Percentiles rank a stretch among this genome's conserved stretches.
phyloP scores from a whole-genome alignment of 163 green algal species.

The Coccomyxa subellipsoidea region DNA sequence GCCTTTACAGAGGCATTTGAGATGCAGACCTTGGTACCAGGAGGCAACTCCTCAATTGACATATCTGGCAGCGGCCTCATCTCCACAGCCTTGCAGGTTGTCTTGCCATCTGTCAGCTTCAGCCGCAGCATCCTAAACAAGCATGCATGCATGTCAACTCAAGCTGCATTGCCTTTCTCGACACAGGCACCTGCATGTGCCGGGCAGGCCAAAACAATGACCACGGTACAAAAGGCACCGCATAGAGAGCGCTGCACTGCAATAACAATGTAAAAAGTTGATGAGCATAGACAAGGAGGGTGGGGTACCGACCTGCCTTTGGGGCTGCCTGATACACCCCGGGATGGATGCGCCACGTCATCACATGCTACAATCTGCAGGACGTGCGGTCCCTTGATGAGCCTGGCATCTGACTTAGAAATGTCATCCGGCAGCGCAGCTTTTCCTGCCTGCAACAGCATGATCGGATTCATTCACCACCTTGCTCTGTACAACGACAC shows the following conservation, averaged over 20 bases:
- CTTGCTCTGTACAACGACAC: too few species aligned
- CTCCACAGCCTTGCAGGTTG: conserved; percentile 36
- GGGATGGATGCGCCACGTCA: conserved; percentile 27
- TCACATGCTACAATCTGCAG: conserved; percentile 16
- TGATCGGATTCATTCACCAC: too few species aligned
- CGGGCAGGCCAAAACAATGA: background rate
- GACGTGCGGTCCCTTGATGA: background rate
- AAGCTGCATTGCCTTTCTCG: background rate
- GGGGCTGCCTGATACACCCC: conserved; percentile 1
- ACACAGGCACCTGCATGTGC: background rate
- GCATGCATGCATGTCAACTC: background rate
- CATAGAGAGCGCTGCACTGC: background rate
- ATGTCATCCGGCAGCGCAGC: background rate
- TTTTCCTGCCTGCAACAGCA: background rate
- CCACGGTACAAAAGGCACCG: background rate
- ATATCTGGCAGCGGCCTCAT: conserved; percentile 19
- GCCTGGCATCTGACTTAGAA: background rate
- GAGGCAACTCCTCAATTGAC: background rate
- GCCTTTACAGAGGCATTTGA: background rate
- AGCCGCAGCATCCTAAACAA: conserved; percentile 34
- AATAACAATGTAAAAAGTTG: too few species aligned
- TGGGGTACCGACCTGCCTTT: conserved; percentile 20
- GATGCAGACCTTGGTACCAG: conserved; percentile 5
- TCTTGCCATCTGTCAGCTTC: conserved; percentile 47
- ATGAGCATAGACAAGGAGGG: too few species aligned